Evolutionary conservation across 331 rosid species (phyloP).

Genomic region (Rosa hybrid): DNA sequence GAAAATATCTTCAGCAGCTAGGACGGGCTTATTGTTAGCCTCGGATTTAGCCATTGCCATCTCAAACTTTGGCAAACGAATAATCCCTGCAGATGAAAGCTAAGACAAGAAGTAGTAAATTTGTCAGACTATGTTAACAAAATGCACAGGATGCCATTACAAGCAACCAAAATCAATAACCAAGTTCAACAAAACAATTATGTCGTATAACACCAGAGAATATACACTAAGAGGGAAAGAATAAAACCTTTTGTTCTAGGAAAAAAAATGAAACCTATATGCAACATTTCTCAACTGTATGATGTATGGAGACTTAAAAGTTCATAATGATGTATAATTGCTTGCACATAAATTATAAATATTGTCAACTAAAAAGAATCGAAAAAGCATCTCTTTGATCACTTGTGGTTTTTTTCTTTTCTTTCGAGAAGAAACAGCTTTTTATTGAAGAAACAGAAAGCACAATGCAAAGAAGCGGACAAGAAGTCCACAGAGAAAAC

Average conservation of each 20-base stretch:
- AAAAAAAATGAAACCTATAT: background rate
- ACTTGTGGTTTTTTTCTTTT: background rate
- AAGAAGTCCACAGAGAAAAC: background rate
- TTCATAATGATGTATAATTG: background rate
- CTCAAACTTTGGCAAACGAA: constrained; percentile 95
- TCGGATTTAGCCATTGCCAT: constrained; percentile 97
- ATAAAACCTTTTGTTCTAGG: background rate
- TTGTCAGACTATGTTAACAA: constrained; percentile 32
- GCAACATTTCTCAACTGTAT: background rate
- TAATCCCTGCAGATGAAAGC: constrained; percentile 94
- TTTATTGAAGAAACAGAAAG: background rate
- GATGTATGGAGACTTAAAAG: background rate
- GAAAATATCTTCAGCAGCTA: constrained; percentile 81
- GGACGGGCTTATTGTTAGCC: constrained; percentile 83
- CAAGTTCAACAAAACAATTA: constrained; percentile 9
- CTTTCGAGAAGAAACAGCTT: background rate
- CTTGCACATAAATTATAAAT: background rate
- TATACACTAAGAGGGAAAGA: constrained; percentile 8
- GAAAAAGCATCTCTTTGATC: background rate
- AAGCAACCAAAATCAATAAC: constrained; percentile 18
- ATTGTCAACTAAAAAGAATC: background rate
- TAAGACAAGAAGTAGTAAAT: constrained; percentile 36
- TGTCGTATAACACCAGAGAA: constrained; percentile 24
- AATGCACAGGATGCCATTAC: constrained; percentile 20
- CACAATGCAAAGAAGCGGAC: background rate